Percentiles rank a stretch among this genome's conserved stretches.
Conservation (phyloP, 768 basidiomycete species). For the Boletus subcaerulescens region DNA sequence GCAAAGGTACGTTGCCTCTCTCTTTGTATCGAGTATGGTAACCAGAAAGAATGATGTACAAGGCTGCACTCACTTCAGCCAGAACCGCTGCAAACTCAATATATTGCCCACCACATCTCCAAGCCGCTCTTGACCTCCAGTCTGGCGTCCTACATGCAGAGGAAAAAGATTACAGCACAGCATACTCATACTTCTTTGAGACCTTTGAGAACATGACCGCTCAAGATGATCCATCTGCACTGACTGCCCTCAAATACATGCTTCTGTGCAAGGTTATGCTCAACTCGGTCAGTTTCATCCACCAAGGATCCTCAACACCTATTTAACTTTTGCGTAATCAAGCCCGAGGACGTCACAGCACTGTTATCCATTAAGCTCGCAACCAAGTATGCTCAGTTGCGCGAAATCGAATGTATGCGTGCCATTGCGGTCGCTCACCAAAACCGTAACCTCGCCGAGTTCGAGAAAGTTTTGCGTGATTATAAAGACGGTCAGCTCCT, state of each 20-base stretch:
- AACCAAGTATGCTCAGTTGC: conserved; percentile 77
- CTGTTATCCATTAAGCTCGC: conserved; percentile 87
- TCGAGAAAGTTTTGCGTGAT: conserved; percentile 82
- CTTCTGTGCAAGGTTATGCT: conserved; percentile 98
- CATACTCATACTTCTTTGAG: conserved; percentile 96
- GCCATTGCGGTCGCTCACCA: conserved; percentile 93
- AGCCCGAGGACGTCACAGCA: conserved; percentile 93
- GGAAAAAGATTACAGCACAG: conserved; percentile 97
- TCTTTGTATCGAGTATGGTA: not conserved
- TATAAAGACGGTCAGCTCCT: conserved; percentile 67
- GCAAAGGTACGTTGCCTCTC: conserved; percentile 61
- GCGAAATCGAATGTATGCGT: conserved; percentile 95
- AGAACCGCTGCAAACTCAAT: conserved; percentile 94
- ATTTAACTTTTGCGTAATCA: not conserved
- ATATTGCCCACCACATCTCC: conserved; percentile 80
- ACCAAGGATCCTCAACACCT: not conserved
- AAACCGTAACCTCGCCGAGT: conserved; percentile 83
- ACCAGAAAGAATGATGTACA: not conserved
- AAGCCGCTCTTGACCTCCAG: conserved; percentile 61
- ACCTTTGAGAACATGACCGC: conserved; percentile 86
- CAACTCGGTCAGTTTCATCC: conserved; percentile 62
- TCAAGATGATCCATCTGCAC: conserved; percentile 71
- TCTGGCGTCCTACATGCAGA: conserved; percentile 89
- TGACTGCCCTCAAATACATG: conserved; percentile 96
- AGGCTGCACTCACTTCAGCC: conserved; percentile 87